Evolutionary conservation across 257 asterid species (phyloP), one percentile per base, ranked within the genome.

Genomic region (Gardenia jasminoides): DNA sequence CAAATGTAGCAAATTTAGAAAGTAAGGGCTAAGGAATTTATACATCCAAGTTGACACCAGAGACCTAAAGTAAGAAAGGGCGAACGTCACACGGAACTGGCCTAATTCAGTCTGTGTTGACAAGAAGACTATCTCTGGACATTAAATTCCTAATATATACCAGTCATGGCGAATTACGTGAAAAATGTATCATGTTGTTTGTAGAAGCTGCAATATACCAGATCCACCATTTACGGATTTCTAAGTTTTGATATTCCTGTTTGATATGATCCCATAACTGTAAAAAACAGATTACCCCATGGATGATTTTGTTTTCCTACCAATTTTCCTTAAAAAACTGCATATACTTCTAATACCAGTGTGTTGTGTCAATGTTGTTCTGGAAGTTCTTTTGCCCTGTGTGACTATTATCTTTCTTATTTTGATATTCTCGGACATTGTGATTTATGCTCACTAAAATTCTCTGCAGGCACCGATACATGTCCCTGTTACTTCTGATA

Each of bases 401-500:
- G 24, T 19, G 30, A 74, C 36, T 22, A 67, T 67, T 36, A 36
- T 16, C 47, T 36, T 33, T 39, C 20, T 39, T 36, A 36, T 41
- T 24, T 73, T 8, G 10, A 26, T 33, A 52, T 11, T 13, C 59
- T 33, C 19, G 19, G 50, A n/a, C 46, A 74, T 9, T 33, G 50
- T 58, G 28, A 33, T 33, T 58, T 36, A n/a, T 2, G 52, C 20
- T 56, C 26, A 31, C 59, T 75, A 12, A 74, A 58, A 22, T 76
- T 78, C 58, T 81, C 41, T 85, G 88, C 92, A 96, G 99, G 94
- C 98, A 75, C 99, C 99, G 33, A 70, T 96, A 76, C 88, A 88
- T 78, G 91, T 91, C 67, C 97, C 96, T 64, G 99, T 96, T 83
- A 84, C 98, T 83, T 91, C 97, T 65, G 99, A 96, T 80, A 90